A percentile compares a stretch with the other conserved stretches of the same genome.
Conservation (phyloP, 2,329 filamentous ascomycete species). For the Diplodia sapinea region DNA sequence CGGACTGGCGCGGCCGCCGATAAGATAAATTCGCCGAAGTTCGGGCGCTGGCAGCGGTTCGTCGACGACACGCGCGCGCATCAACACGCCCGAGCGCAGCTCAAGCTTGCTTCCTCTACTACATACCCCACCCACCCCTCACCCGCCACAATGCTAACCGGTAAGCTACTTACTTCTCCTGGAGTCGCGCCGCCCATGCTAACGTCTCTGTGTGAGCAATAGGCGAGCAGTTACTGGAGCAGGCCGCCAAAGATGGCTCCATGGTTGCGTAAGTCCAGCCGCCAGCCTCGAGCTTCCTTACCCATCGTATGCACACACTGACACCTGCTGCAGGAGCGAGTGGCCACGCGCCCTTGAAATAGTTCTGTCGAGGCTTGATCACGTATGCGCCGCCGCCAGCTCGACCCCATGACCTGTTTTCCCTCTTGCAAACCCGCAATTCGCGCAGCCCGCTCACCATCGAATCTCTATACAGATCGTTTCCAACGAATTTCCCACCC, state of each 20-base stretch:
- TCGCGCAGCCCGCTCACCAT: slow-evolving; percentile 21
- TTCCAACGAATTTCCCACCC: slow-evolving; percentile 73
- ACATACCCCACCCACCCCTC: neutral
- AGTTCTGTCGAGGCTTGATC: slow-evolving; percentile 71
- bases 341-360: slow-evolving; percentile 72
- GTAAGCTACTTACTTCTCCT: neutral
- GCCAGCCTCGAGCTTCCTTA: slow-evolving; percentile 10
- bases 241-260: slow-evolving; percentile 63
- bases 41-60: neutral
- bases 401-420: neutral
- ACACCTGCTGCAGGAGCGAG: slow-evolving; percentile 60
- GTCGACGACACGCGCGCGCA: slow-evolving; percentile 30
- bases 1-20: slow-evolving; percentile 5
- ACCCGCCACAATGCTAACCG: slow-evolving; percentile 28
- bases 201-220: neutral
- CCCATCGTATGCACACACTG: slow-evolving; percentile 36
- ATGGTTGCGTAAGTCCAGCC: slow-evolving; percentile 61
- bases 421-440: neutral
- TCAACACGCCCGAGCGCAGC: slow-evolving; percentile 17
- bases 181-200: neutral
- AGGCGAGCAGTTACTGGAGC: slow-evolving; percentile 59
- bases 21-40: slow-evolving; percentile 26
- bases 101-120: neutral
- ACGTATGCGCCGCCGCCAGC: slow-evolving; percentile 50
- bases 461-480: slow-evolving; percentile 64